Percentiles rank a stretch among this genome's conserved stretches.
phyloP scores from a whole-genome alignment of 1,284 basidiomycete genomes.

The Ustilago loliicola region DNA sequence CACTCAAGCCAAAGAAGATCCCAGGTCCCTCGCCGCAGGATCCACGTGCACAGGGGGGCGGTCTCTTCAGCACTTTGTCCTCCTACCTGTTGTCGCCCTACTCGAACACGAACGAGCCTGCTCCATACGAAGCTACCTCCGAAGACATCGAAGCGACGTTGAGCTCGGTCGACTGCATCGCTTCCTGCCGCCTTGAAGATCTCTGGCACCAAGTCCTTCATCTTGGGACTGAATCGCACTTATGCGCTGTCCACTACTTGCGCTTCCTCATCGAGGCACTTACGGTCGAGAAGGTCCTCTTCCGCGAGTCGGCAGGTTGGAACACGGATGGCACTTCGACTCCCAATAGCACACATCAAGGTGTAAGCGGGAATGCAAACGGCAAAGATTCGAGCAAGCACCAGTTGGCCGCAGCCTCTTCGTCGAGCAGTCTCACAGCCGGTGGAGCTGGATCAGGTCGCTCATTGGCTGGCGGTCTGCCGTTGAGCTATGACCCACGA shows the following conservation, averaged over 20 bases:
- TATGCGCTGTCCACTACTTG: conserved; percentile 86
- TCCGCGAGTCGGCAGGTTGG: conserved; percentile 30
- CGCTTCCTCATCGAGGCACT: conserved; percentile 88
- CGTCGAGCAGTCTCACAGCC: conserved; percentile 26
- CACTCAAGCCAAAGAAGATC: conserved; percentile 71
- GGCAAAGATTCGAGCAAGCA: conserved; percentile 63
- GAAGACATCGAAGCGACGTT: conserved; percentile 93
- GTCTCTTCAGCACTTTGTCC: conserved; percentile 91
- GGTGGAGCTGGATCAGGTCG: conserved; percentile 21
- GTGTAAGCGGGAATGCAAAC: not conserved
- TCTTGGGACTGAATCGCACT: conserved; percentile 75
- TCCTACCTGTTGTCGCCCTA: conserved; percentile 98
- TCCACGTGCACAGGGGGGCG: conserved; percentile 82
- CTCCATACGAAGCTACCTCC: conserved; percentile 79
- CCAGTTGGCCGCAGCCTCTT: conserved; percentile 42
- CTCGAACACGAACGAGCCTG: conserved; percentile 77
- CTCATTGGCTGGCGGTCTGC: conserved; percentile 48
- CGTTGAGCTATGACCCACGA: conserved; percentile 89
- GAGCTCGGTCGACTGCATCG: conserved; percentile 94
- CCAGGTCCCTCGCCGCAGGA: conserved; percentile 89
- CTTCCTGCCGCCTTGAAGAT: conserved; percentile 92
- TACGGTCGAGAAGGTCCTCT: conserved; percentile 77
- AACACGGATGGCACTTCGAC: conserved; percentile 63
- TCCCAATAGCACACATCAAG: conserved; percentile 42
- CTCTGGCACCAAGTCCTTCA: conserved; percentile 92